Percentiles rank a stretch among this genome's conserved stretches.
phyloP scores from a whole-genome alignment of 306 rosid species.

The Casuarina equisetifolia region DNA sequence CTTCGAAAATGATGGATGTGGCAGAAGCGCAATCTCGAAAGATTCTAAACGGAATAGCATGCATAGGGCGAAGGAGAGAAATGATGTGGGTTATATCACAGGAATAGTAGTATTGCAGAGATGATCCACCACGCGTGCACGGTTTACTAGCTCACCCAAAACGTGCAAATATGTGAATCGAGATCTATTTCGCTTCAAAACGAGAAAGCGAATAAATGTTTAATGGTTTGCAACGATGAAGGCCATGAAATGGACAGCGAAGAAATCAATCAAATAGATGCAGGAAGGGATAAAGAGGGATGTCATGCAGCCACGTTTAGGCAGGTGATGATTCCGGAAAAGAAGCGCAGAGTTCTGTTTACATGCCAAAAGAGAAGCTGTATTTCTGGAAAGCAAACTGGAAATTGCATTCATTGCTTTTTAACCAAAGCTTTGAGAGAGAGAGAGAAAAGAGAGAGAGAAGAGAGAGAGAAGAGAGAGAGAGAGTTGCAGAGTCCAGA shows the following conservation, averaged over 20 bases:
- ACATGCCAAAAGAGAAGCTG: no score
- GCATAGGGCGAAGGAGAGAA: conserved; percentile 2
- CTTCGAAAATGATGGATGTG: not conserved
- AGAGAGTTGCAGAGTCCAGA: conserved; percentile 34
- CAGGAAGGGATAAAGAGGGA: not conserved
- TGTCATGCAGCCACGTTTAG: conserved; percentile 21
- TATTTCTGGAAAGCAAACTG: no score
- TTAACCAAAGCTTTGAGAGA: conserved; percentile 15
- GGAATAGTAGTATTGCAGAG: conserved; percentile 1
- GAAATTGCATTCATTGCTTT: no score
- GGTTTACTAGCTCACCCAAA: not conserved
- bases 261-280: not conserved
- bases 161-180: not conserved
- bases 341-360: no score
- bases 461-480: not conserved
- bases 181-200: not conserved
- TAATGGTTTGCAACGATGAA: conserved; percentile 12
- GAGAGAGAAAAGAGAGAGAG: conserved; percentile 21
- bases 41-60: not conserved
- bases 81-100: not conserved
- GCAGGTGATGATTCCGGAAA: conserved; percentile 7
- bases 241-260: conserved; percentile 15
- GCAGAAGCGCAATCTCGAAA: not conserved
- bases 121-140: conserved; percentile 24
- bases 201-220: not conserved